Conservation (phyloP, 169 alveolate species). For the Perkinsus olseni region DNA sequence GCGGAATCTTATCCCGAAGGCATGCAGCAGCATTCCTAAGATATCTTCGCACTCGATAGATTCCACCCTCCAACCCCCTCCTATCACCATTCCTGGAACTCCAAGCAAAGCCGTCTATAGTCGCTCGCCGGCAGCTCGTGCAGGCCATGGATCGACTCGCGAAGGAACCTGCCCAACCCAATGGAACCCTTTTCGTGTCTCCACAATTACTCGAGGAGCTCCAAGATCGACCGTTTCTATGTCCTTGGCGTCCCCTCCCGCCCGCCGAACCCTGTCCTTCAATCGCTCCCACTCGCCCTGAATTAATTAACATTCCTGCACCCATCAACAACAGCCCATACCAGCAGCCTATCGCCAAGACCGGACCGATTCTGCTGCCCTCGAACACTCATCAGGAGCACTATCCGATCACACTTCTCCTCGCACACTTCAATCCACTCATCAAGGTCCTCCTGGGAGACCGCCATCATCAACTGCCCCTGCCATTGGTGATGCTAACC, state of each 20-base stretch:
- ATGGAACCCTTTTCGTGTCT: neutral
- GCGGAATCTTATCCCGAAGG: too few species aligned
- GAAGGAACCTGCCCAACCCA: neutral
- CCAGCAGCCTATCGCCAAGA: neutral
- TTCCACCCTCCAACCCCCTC: neutral
- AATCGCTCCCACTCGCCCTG: neutral
- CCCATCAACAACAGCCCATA: neutral
- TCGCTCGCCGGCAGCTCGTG: neutral
- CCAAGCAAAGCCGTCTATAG: neutral
- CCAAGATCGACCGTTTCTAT: neutral
- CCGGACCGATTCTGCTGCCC: neutral
- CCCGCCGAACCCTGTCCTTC: neutral
- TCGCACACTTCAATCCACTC: neutral
- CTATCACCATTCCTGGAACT: neutral
- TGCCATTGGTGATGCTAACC: neutral
- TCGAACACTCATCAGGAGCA: neutral
- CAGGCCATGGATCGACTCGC: neutral
- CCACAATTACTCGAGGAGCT: neutral
- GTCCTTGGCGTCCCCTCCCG: neutral
- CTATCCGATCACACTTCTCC: neutral
- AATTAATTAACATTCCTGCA: neutral
- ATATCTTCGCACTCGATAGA: neutral
- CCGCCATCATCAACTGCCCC: neutral
- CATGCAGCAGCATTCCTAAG: too few species aligned
- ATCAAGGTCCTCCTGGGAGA: neutral